A percentile compares a stretch with the other conserved stretches of the same genome.
Evolutionary conservation across 345 rosid genomes (phyloP).

Genomic region (Lepidium didymum): DNA sequence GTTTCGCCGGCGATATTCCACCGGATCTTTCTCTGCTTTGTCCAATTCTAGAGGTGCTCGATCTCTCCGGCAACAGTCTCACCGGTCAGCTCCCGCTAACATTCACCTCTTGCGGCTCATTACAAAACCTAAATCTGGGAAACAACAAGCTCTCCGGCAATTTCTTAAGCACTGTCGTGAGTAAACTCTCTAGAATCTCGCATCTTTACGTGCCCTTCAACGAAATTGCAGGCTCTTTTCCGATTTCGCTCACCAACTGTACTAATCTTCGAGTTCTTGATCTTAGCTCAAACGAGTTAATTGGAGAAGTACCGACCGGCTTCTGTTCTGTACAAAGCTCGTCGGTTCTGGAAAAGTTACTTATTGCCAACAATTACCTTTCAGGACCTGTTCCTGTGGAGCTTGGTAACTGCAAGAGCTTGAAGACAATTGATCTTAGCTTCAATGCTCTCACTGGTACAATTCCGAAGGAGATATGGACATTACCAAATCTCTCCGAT

Average conservation of each 20-base stretch:
- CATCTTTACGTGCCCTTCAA: conserved; percentile 59
- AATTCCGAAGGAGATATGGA: conserved; percentile 66
- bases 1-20: conserved; percentile 52
- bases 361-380: conserved; percentile 64
- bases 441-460: conserved; percentile 69
- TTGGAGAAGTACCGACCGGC: conserved; percentile 51
- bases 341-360: conserved; percentile 53
- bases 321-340: conserved; percentile 48
- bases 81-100: conserved; percentile 51
- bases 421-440: conserved; percentile 74
- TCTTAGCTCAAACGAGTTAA: conserved; percentile 66
- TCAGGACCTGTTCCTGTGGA: conserved; percentile 62
- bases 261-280: conserved; percentile 66
- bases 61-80: conserved; percentile 65
- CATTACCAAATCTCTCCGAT: conserved; percentile 61
- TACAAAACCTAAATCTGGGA: conserved; percentile 60
- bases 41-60: conserved; percentile 49
- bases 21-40: conserved; percentile 53
- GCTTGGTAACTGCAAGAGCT: conserved; percentile 65
- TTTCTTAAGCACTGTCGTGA: conserved; percentile 55
- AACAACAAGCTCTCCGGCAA: conserved; percentile 70
- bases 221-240: conserved; percentile 66
- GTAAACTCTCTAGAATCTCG: conserved; percentile 45
- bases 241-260: conserved; percentile 49
- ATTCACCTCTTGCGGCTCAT: conserved; percentile 45